These are phyloP conservation scores for Globisporangium orthogonon DNA, from an alignment of 352 stramenopile genomes.

Conservation along the genomic window DNA sequence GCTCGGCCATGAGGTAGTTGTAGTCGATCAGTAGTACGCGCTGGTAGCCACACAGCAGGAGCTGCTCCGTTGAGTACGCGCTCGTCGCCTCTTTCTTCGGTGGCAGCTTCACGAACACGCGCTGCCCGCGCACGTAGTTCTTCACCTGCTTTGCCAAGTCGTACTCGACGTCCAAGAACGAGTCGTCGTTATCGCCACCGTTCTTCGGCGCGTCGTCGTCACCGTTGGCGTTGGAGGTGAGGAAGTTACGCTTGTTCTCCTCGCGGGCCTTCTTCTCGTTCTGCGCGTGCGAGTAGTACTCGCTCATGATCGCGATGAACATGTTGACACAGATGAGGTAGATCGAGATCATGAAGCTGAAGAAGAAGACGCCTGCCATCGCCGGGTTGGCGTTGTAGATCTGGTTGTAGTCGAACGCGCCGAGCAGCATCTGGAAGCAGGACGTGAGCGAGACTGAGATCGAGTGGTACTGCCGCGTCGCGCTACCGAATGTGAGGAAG, in stretches of 20 bases:
- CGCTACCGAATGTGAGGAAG: constrained; percentile 63
- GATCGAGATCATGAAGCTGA: constrained; percentile 77
- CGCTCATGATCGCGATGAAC: constrained; percentile 84
- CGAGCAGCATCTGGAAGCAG: constrained; percentile 81
- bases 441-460: constrained; percentile 62
- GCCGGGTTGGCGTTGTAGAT: constrained; percentile 60
- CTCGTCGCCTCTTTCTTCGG: constrained; percentile 26
- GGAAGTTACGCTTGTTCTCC: constrained; percentile 36
- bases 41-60: constrained; percentile 54
- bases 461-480: constrained; percentile 63
- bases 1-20: constrained; percentile 62
- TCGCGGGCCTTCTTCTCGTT: constrained; percentile 59
- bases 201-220: constrained; percentile 5
- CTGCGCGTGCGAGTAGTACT: constrained; percentile 75
- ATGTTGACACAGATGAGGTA: constrained; percentile 83
- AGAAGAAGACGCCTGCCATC: constrained; percentile 80
- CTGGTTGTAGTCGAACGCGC: constrained; percentile 71
- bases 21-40: constrained; percentile 70
- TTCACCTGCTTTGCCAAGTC: constrained; percentile 68
- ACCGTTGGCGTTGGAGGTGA: constrained; percentile 11
- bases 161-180: constrained; percentile 68
- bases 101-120: constrained; percentile 51
- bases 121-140: constrained; percentile 47
- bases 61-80: constrained; percentile 36
- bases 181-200: constrained; percentile 33